These are phyloP conservation scores for Violaceomyces palustris DNA, from an alignment of 1,284 basidiomycete genomes.

Conservation along the genomic window DNA sequence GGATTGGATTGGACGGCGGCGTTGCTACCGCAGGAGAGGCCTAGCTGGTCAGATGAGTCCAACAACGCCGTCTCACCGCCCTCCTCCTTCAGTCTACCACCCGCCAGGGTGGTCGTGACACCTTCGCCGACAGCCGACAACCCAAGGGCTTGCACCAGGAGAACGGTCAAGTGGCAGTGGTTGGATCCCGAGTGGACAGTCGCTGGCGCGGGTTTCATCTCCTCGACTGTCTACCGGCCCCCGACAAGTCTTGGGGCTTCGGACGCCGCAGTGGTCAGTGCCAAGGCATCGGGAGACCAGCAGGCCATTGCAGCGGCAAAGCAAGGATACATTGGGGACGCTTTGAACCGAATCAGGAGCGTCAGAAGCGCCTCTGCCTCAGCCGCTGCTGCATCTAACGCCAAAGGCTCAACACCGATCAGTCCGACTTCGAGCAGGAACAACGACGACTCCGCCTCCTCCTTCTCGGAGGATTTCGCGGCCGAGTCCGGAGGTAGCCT, in stretches of 20 bases:
- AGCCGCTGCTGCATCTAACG: too few relatives aligned
- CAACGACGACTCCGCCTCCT: too few relatives aligned
- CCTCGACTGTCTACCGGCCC: slow-evolving; percentile 12
- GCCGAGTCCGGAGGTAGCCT: too few relatives aligned
- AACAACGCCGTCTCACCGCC: slow-evolving; percentile 55
- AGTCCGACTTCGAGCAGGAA: too few relatives aligned
- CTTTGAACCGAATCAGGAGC: slow-evolving; percentile 18
- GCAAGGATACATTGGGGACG: slow-evolving; percentile 27
- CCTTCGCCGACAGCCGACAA: slow-evolving; percentile 36
- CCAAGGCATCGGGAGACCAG: slow-evolving; percentile 10
- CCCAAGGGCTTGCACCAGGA: slow-evolving; percentile 35
- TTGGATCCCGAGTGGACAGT: slow-evolving; percentile 55
- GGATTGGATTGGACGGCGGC: slow-evolving; percentile 80
- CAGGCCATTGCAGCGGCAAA: slow-evolving; percentile 16
- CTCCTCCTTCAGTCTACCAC: slow-evolving; percentile 60
- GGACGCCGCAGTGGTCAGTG: slow-evolving; percentile 18
- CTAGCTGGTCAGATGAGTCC: slow-evolving; percentile 65
- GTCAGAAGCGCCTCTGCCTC: too few relatives aligned
- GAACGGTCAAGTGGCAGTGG: slow-evolving; percentile 55
- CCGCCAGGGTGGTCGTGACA: slow-evolving; percentile 41
- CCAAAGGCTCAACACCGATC: too few relatives aligned
- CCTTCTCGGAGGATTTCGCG: too few relatives aligned
- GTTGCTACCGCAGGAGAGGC: slow-evolving; percentile 79
- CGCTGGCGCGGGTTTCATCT: slow-evolving; percentile 33
- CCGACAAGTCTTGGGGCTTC: too few relatives aligned